A percentile compares a stretch with the other conserved stretches of the same genome.
phyloP scores from a whole-genome alignment of 371 early-diverging fungal genomes.

The Funneliformis caledonium region DNA sequence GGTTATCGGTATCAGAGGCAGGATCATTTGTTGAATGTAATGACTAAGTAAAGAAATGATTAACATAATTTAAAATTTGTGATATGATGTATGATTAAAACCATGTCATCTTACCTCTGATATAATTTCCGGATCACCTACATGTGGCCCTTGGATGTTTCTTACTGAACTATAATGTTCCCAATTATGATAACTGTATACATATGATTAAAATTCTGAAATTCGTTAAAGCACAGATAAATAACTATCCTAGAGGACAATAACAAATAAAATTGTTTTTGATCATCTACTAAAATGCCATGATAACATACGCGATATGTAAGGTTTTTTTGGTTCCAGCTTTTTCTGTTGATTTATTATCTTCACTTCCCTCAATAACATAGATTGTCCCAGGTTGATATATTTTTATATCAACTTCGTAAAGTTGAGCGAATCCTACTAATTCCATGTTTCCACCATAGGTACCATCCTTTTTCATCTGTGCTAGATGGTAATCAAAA shows the following conservation, averaged over 20 bases:
- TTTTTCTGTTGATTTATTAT: constrained; percentile 45
- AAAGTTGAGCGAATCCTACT: constrained; percentile 77
- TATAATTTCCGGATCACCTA: constrained; percentile 66
- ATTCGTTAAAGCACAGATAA: neutral
- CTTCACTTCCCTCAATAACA: constrained; percentile 65
- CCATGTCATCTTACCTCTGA: neutral
- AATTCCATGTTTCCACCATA: constrained; percentile 88
- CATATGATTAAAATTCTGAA: neutral
- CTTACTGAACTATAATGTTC: constrained; percentile 86
- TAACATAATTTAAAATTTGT: neutral
- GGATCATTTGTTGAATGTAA: neutral
- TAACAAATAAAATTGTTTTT: neutral
- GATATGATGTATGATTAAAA: neutral
- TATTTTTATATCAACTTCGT: constrained; percentile 71
- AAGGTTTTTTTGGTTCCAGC: constrained; percentile 49
- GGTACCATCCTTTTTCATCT: constrained; percentile 75
- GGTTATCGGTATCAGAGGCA: neutral
- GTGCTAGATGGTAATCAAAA: constrained; percentile 66
- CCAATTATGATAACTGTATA: constrained; percentile 73
- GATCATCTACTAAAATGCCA: neutral
- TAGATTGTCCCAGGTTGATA: constrained; percentile 81
- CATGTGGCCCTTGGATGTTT: constrained; percentile 65
- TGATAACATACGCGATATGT: constrained; percentile 72
- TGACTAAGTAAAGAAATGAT: neutral
- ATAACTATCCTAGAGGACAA: neutral